These are phyloP conservation scores for Corynascus novoguineensis DNA, from an alignment of 495 filamentous ascomycete species.

Conservation along the genomic window DNA sequence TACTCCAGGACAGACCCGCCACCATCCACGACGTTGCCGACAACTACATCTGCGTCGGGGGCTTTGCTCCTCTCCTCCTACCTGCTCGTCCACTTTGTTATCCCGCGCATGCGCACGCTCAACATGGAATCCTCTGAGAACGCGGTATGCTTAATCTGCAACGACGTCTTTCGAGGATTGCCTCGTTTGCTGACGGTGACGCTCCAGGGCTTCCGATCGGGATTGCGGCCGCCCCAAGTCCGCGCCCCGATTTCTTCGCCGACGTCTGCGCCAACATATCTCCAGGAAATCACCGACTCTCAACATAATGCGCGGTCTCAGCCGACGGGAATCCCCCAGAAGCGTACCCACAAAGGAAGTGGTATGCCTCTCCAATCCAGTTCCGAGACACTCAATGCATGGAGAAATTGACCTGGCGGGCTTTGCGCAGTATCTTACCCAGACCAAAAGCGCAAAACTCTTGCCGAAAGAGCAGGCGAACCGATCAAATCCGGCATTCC, in stretches of 20 bases:
- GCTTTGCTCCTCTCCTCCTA: constrained; percentile 33
- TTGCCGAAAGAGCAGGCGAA: constrained; percentile 52
- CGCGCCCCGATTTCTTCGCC: constrained; percentile 6
- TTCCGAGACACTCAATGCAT: neutral
- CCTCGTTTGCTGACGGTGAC: constrained; percentile 8
- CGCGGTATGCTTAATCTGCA: constrained; percentile 24
- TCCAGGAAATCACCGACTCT: constrained; percentile 50
- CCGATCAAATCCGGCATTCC: constrained; percentile 29
- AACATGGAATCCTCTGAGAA: constrained; percentile 43
- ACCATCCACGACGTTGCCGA: constrained; percentile 24
- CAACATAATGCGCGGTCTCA: constrained; percentile 63
- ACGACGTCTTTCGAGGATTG: neutral
- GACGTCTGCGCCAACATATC: constrained; percentile 12
- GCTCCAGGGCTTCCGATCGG: constrained; percentile 12
- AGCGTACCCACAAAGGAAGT: constrained; percentile 37
- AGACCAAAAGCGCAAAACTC: constrained; percentile 55
- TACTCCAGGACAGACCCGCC: constrained; percentile 18
- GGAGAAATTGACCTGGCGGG: constrained; percentile 19
- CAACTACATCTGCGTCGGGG: constrained; percentile 22
- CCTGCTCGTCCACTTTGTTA: constrained; percentile 25
- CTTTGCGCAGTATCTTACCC: constrained; percentile 36
- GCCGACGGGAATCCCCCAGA: constrained; percentile 46
- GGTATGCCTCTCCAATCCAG: constrained; percentile 13
- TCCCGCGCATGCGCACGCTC: constrained; percentile 28
- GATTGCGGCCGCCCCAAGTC: constrained; percentile 20